A percentile compares a stretch with the other conserved stretches of the same genome.
Conservation (phyloP, 805 yeast species). For the Nakazawaea ishiwadae region DNA sequence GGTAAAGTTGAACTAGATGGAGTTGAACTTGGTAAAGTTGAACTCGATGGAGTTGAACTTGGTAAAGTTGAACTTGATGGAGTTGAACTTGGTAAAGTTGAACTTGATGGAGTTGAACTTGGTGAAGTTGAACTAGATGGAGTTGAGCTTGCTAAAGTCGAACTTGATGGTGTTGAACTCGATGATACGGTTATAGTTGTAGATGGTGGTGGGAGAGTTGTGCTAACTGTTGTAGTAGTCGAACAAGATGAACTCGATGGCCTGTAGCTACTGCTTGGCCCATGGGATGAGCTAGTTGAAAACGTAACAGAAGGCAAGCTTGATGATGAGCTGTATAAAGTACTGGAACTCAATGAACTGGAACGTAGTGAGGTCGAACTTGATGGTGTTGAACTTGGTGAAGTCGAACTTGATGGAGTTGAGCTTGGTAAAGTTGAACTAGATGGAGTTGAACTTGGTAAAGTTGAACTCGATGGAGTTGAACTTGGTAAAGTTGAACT, state of each 20-base stretch:
- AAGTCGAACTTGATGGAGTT: background rate
- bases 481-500: slow-evolving; percentile 3
- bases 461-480: slow-evolving; percentile 1
- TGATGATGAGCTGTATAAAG: too few relatives aligned
- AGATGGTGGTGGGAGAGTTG: background rate
- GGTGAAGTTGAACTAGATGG: background rate
- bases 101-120: background rate
- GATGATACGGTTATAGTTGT: background rate
- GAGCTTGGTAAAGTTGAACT: too few relatives aligned
- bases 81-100: background rate
- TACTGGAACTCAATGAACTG: background rate
- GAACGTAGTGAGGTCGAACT: background rate
- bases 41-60: background rate
- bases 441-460: too few relatives aligned
- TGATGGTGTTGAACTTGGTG: background rate
- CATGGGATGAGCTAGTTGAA: too few relatives aligned
- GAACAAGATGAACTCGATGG: background rate
- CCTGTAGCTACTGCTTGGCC: too few relatives aligned
- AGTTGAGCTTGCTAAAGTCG: background rate
- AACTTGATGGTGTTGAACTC: background rate
- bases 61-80: background rate
- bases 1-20: background rate
- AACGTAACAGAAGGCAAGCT: too few relatives aligned
- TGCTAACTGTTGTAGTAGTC: background rate
- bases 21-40: background rate